Percentiles rank a stretch among this genome's conserved stretches.
These are phyloP conservation scores for Yarrowia osloensis DNA, from an alignment of 805 yeast genomes.

Conservation along the genomic window DNA sequence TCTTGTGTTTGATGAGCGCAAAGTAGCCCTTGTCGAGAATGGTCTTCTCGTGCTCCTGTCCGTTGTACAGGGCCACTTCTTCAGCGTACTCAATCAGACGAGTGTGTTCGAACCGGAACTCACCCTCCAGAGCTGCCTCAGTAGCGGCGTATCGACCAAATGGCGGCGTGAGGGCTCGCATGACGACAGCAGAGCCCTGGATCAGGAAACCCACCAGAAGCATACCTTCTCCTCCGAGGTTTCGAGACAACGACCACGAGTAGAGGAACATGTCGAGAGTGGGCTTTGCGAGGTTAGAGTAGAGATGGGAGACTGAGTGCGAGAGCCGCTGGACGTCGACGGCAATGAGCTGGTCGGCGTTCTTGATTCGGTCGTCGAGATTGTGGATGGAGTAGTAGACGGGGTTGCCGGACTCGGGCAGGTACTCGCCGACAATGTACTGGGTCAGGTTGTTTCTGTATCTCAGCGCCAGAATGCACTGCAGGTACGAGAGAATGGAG, in stretches of 20 bases:
- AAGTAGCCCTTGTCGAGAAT: conserved; percentile 78
- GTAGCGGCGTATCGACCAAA: conserved; percentile 78
- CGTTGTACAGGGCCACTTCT: conserved; percentile 83
- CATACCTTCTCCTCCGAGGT: conserved; percentile 63
- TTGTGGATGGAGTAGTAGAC: conserved; percentile 74
- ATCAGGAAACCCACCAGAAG: conserved; percentile 78
- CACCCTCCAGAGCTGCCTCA: conserved; percentile 79
- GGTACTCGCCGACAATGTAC: conserved; percentile 65
- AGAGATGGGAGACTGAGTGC: conserved; percentile 67
- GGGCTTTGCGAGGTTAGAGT: conserved; percentile 84
- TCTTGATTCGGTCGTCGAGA: conserved; percentile 56
- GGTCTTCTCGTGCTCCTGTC: conserved; percentile 77
- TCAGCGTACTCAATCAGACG: conserved; percentile 77
- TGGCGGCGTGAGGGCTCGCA: conserved; percentile 82
- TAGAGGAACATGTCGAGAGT: conserved; percentile 75
- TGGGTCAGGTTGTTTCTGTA: conserved; percentile 67
- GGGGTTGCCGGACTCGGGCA: conserved; percentile 65
- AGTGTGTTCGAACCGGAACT: conserved; percentile 79
- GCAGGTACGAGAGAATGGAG: conserved; percentile 55
- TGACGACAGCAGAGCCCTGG: conserved; percentile 71
- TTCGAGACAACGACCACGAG: conserved; percentile 66
- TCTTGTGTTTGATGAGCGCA: conserved; percentile 73
- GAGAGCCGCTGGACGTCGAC: conserved; percentile 77
- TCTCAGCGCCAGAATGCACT: conserved; percentile 43
- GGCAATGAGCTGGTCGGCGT: conserved; percentile 82